A percentile compares a stretch with the other conserved stretches of the same genome.
Evolutionary conservation across 352 stramenopile genomes (phyloP).

Genomic region (Pythium phragmiticola): DNA sequence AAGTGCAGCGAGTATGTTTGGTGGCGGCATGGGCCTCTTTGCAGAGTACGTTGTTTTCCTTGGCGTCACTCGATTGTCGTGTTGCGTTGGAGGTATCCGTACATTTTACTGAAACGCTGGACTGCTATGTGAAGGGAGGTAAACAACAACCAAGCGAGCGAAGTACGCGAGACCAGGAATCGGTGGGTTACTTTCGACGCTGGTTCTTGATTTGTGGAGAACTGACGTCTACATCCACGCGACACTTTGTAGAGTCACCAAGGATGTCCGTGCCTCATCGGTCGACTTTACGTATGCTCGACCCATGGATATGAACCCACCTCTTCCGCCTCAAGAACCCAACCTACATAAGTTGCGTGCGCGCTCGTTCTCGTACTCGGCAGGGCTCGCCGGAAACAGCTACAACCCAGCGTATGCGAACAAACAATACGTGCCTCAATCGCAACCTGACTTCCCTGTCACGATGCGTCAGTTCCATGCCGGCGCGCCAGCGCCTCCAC

Average conservation of each 20-base stretch:
- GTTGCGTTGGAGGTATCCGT: neutral
- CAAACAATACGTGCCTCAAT: slow-evolving; percentile 42
- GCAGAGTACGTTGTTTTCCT: slow-evolving; percentile 22
- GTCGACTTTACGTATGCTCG: slow-evolving; percentile 72
- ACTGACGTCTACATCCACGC: neutral
- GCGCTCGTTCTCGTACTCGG: slow-evolving; percentile 77
- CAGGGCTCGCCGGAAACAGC: slow-evolving; percentile 47
- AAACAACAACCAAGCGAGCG: slow-evolving; percentile 23
- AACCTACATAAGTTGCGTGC: slow-evolving; percentile 66
- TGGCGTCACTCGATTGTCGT: neutral
- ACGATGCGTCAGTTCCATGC: slow-evolving; percentile 59
- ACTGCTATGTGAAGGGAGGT: slow-evolving; percentile 5
- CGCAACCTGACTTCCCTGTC: slow-evolving; percentile 52
- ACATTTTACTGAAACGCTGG: neutral
- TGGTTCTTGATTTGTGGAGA: neutral
- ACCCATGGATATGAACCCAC: slow-evolving; percentile 51
- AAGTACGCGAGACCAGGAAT: slow-evolving; percentile 14
- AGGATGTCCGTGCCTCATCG: slow-evolving; percentile 71
- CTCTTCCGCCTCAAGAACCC: slow-evolving; percentile 59
- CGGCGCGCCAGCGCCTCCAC: slow-evolving; percentile 37
- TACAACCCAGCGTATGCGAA: slow-evolving; percentile 51
- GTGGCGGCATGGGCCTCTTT: slow-evolving; percentile 23
- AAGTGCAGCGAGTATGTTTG: slow-evolving; percentile 25
- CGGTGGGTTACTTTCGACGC: slow-evolving; percentile 7
- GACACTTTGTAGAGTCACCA: slow-evolving; percentile 35